Percentiles rank a stretch among this genome's conserved stretches.
phyloP scores from a whole-genome alignment of 2,329 filamentous ascomycete genomes.

The Trichoderma endophyticum region DNA sequence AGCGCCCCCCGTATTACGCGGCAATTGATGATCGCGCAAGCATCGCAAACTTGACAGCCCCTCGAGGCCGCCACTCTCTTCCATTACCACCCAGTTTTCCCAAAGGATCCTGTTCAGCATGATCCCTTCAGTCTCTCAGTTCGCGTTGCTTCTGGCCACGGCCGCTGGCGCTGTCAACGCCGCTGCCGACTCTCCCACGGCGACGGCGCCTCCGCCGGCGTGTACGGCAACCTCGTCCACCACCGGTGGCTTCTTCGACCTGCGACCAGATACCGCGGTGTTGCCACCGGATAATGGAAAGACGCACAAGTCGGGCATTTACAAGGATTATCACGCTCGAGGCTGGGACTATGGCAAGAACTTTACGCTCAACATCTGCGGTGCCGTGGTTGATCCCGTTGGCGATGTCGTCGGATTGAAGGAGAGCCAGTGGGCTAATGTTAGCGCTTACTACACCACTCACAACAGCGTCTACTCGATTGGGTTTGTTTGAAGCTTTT shows the following conservation, averaged over 20 bases:
- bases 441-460: constrained; percentile 73
- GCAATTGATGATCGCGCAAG: constrained; percentile 11
- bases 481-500: constrained; percentile 52
- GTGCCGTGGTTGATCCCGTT: constrained; percentile 65
- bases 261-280: constrained; percentile 53
- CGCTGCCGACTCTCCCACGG: constrained; percentile 37
- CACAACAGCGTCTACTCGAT: constrained; percentile 69
- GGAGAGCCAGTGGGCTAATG: constrained; percentile 62
- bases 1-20: neutral
- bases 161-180: constrained; percentile 34
- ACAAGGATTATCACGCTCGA: constrained; percentile 58
- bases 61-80: neutral
- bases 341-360: constrained; percentile 77
- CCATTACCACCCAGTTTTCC: neutral
- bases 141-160: constrained; percentile 37
- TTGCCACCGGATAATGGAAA: constrained; percentile 41
- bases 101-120: neutral
- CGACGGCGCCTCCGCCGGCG: constrained; percentile 44
- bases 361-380: constrained; percentile 82
- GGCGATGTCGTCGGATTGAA: constrained; percentile 63
- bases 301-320: constrained; percentile 39
- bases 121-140: constrained; percentile 7
- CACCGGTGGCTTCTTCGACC: constrained; percentile 57
- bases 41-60: neutral
- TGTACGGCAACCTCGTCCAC: constrained; percentile 56